Conservation (phyloP, 106 monocot species). For the Vanilla planifolia region DNA sequence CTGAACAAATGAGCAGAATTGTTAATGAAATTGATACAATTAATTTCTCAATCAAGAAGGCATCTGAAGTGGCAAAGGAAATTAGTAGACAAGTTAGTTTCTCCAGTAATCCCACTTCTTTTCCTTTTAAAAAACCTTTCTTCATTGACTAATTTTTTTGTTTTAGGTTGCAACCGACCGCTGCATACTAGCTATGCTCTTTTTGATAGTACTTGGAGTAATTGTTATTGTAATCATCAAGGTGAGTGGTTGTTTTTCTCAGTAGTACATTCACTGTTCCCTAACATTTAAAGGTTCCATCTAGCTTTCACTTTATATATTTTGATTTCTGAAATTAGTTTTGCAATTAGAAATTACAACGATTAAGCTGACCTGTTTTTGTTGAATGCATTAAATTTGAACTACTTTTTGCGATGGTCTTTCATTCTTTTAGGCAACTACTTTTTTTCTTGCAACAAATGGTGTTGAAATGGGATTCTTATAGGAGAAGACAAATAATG, state of each 20-base stretch:
- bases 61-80: conserved; percentile 82
- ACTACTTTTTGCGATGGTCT: too few species aligned
- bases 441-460: too few species aligned
- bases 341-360: too few species aligned
- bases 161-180: conserved; percentile 79
- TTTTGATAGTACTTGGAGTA: conserved; percentile 72
- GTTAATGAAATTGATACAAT: conserved; percentile 92
- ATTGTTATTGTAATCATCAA: conserved; percentile 80
- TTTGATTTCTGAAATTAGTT: too few species aligned
- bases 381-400: too few species aligned
- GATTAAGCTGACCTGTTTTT: too few species aligned
- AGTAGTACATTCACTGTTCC: too few species aligned
- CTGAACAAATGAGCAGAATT: conserved; percentile 97
- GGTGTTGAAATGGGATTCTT: too few species aligned
- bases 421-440: too few species aligned
- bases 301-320: too few species aligned
- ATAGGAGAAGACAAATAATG: too few species aligned
- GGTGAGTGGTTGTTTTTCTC: conserved; percentile 24
- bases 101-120: not conserved
- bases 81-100: conserved; percentile 70
- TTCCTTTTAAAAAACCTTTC: not conserved
- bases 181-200: conserved; percentile 87
- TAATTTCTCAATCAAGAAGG: conserved; percentile 93
- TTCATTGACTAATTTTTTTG: conserved; percentile 1
- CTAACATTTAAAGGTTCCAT: too few species aligned